Percentiles rank a stretch among this genome's conserved stretches.
Conservation (phyloP, 2,329 filamentous ascomycete species). For the Aspergillus sp. region DNA sequence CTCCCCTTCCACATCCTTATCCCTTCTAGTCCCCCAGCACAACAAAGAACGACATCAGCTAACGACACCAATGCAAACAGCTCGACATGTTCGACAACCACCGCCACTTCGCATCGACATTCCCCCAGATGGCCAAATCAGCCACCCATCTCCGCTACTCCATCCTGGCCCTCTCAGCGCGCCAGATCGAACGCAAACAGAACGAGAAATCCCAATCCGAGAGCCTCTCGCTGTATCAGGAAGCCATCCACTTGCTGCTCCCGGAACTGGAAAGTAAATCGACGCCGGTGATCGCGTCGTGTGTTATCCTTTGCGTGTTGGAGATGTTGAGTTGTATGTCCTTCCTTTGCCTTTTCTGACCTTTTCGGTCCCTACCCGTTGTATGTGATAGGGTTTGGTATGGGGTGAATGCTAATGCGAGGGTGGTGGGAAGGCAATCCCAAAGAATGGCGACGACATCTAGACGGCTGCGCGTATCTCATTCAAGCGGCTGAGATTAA, state of each 20-base stretch:
- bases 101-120: conserved; percentile 49
- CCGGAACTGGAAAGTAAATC: conserved; percentile 48
- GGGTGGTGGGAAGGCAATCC: conserved; percentile 28
- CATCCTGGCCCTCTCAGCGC: conserved; percentile 53
- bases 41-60: background rate
- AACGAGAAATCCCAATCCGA: conserved; percentile 41
- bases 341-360: background rate
- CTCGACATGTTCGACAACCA: conserved; percentile 56
- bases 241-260: conserved; percentile 51
- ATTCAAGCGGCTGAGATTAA: conserved; percentile 53
- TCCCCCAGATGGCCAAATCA: conserved; percentile 49
- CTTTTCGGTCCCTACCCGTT: no score
- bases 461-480: conserved; percentile 54
- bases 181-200: conserved; percentile 51
- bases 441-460: conserved; percentile 52
- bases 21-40: background rate
- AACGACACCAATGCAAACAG: conserved; percentile 19
- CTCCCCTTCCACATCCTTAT: background rate
- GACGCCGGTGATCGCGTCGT: conserved; percentile 52
- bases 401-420: background rate
- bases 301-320: conserved; percentile 54
- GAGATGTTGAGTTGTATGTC: conserved; percentile 52
- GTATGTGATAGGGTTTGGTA: no score
- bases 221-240: conserved; percentile 52
- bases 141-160: conserved; percentile 49